Conservation (phyloP, 495 filamentous ascomycete species). For the Hyaloscypha hepaticicola region DNA sequence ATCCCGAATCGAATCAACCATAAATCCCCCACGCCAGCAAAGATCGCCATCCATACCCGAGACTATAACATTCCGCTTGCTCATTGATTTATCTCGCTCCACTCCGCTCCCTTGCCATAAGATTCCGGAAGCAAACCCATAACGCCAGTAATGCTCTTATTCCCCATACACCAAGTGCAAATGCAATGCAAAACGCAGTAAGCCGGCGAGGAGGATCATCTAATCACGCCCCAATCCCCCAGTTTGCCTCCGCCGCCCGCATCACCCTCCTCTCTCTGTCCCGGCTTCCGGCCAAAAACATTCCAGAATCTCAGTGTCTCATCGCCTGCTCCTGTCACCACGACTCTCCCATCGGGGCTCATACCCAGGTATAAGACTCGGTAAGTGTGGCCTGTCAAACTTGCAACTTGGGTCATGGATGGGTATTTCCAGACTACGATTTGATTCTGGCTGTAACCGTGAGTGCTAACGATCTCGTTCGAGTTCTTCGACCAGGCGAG, state of each 20-base stretch:
- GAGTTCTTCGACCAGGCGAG: slow-evolving; percentile 93
- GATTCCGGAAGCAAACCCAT: background rate
- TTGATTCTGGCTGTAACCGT: slow-evolving; percentile 97
- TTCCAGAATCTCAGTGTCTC: slow-evolving; percentile 98
- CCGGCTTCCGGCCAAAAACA: slow-evolving; percentile 70
- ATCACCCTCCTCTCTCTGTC: slow-evolving; percentile 44
- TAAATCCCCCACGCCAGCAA: background rate
- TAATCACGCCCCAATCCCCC: slow-evolving; percentile 69
- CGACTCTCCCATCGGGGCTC: slow-evolving; percentile 90
- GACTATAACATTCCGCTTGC: background rate
- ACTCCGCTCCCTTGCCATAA: background rate
- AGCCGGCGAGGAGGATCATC: slow-evolving; percentile 37
- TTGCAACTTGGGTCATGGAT: slow-evolving; percentile 93
- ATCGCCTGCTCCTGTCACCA: slow-evolving; percentile 95
- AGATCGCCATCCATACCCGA: background rate
- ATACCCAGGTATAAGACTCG: slow-evolving; percentile 94
- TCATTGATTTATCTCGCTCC: background rate
- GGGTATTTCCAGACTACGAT: slow-evolving; percentile 99
- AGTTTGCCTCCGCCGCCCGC: slow-evolving; percentile 53
- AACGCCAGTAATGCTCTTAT: slow-evolving; percentile 18
- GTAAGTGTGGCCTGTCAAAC: slow-evolving; percentile 93
- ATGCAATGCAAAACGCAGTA: background rate
- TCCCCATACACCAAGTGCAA: background rate
- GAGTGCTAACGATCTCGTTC: slow-evolving; percentile 94
- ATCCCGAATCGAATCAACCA: background rate